phyloP scores from a whole-genome alignment of 768 basidiomycete genomes.

The Lentinula guzmanii region DNA sequence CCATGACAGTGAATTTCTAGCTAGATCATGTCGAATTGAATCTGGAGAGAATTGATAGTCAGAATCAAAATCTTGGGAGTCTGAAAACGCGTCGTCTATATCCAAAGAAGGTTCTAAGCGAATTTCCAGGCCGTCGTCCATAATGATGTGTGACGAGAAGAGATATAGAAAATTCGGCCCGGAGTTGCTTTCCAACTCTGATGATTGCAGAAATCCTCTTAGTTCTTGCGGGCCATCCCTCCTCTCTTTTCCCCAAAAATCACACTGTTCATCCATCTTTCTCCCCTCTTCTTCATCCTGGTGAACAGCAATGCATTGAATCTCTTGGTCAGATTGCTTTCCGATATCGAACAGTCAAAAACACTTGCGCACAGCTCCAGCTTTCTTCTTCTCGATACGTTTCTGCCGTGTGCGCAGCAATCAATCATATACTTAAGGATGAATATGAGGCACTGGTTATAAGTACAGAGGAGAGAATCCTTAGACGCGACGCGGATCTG shows the following conservation, averaged over 20 bases:
- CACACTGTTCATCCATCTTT: conserved; percentile 60
- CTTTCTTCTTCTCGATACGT: conserved; percentile 69
- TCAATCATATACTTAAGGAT: conserved; percentile 66
- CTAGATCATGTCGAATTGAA: conserved; percentile 57
- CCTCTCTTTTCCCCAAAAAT: conserved; percentile 70
- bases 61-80: conserved; percentile 44
- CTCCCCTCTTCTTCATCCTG: conserved; percentile 74
- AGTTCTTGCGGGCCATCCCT: conserved; percentile 81
- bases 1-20: conserved; percentile 35
- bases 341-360: conserved; percentile 69
- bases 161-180: background rate
- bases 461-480: conserved; percentile 73
- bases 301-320: conserved; percentile 82
- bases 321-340: conserved; percentile 68
- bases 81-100: conserved; percentile 68
- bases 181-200: background rate
- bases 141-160: background rate
- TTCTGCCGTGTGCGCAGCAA: conserved; percentile 68
- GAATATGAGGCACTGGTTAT: conserved; percentile 80
- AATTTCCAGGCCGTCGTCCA: conserved; percentile 1
- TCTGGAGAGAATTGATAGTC: conserved; percentile 52
- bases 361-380: conserved; percentile 42
- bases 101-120: conserved; percentile 23
- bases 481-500: conserved; percentile 66
- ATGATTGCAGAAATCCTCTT: conserved; percentile 92